phyloP scores from a whole-genome alignment of 1,284 basidiomycete species.

The Pulveroboletus sp. region DNA sequence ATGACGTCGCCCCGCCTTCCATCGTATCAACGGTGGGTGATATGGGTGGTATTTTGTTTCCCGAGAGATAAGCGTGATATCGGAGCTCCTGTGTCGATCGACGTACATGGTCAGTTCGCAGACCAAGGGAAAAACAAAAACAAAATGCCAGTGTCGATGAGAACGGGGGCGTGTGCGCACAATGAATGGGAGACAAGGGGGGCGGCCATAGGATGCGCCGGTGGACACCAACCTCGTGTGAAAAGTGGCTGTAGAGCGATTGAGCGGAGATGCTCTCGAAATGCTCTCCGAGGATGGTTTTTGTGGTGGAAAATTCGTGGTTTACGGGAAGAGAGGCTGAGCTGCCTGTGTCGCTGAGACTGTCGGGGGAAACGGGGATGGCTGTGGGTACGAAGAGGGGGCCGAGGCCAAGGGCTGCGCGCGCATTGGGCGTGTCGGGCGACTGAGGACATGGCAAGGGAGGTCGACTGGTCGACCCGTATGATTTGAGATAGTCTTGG shows the following conservation, averaged over 20 bases:
- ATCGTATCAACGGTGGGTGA: background rate
- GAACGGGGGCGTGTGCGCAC: background rate
- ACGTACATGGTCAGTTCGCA: conserved; percentile 8
- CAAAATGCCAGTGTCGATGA: background rate
- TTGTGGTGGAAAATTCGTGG: conserved; percentile 31
- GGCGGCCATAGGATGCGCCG: background rate
- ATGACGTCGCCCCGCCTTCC: background rate
- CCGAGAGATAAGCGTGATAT: conserved; percentile 25
- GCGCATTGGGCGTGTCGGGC: conserved; percentile 33
- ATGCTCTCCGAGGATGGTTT: conserved; percentile 11
- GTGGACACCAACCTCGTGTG: conserved; percentile 35
- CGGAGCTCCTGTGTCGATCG: conserved; percentile 31
- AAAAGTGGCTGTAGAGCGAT: conserved; percentile 31
- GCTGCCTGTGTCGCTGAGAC: background rate
- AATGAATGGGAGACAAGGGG: background rate
- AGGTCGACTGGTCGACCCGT: conserved; percentile 28
- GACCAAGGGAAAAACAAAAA: background rate
- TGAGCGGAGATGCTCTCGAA: conserved; percentile 35
- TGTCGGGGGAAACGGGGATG: conserved; percentile 15
- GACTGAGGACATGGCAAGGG: conserved; percentile 35
- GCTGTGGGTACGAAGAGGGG: conserved; percentile 36
- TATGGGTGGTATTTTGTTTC: conserved; percentile 20
- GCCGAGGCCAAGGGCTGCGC: conserved; percentile 34
- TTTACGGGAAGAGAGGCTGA: conserved; percentile 20
- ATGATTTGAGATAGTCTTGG: conserved; percentile 37